phyloP scores from a whole-genome alignment of 2,329 filamentous ascomycete species.

The Calonectria pteridis region DNA sequence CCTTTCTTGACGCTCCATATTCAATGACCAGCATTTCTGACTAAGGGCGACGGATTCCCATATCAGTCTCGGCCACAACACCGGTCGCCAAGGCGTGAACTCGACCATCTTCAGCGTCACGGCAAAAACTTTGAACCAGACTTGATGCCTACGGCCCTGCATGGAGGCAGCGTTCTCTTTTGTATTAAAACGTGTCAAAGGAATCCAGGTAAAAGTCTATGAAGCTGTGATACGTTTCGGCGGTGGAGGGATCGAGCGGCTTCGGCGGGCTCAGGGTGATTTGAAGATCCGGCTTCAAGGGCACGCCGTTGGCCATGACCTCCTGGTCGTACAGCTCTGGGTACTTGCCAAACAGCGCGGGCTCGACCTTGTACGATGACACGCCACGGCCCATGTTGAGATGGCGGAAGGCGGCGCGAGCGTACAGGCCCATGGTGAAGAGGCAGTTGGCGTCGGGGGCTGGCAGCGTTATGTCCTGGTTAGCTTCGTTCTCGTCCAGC shows the following conservation, averaged over 20 bases:
- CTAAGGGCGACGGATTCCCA: neutral
- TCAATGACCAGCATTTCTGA: neutral
- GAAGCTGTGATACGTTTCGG: slow-evolving; percentile 49
- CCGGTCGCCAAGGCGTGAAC: neutral
- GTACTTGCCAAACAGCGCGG: slow-evolving; percentile 48
- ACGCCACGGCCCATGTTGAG: slow-evolving; percentile 49
- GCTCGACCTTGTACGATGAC: slow-evolving; percentile 51
- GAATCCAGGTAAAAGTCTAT: slow-evolving; percentile 48
- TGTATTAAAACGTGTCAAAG: slow-evolving; percentile 5
- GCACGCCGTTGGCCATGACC: slow-evolving; percentile 45
- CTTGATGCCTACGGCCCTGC: neutral
- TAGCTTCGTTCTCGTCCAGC: neutral
- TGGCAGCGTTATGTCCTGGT: slow-evolving; percentile 31
- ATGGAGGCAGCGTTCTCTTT: neutral
- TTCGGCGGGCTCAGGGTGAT: slow-evolving; percentile 46
- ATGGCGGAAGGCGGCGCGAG: slow-evolving; percentile 41
- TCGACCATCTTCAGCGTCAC: neutral
- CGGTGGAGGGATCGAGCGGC: slow-evolving; percentile 43
- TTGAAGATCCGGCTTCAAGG: slow-evolving; percentile 45
- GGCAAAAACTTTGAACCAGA: neutral
- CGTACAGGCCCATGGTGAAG: slow-evolving; percentile 41
- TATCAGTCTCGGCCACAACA: neutral
- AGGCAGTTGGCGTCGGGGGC: slow-evolving; percentile 40
- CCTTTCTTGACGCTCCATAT: too few species aligned
- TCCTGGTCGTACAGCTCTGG: slow-evolving; percentile 46